These are phyloP conservation scores for Medicago ruthenica DNA, from an alignment of 306 rosid species.

Conservation along the genomic window DNA sequence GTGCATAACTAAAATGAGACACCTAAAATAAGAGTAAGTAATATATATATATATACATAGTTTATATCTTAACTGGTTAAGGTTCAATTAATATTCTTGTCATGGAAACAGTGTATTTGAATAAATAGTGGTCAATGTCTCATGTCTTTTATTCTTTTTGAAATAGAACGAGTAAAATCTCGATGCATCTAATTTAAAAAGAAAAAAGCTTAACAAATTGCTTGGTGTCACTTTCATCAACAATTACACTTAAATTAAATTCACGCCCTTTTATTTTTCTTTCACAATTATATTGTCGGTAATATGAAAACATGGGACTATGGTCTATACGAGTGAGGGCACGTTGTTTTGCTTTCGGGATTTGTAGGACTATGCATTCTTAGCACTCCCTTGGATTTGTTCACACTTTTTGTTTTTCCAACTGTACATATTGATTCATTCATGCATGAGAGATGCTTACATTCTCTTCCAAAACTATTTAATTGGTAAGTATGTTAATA, in stretches of 20 bases:
- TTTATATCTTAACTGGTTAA: no score
- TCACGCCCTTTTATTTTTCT: not conserved
- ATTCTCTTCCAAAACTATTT: no score
- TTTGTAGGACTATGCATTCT: constrained; percentile 36
- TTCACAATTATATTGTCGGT: constrained; percentile 42
- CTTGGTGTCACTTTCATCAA: constrained; percentile 31
- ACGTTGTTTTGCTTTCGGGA: constrained; percentile 34
- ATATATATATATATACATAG: no score
- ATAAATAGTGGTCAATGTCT: constrained; percentile 22
- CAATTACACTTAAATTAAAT: constrained; percentile 23
- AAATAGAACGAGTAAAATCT: constrained; percentile 30
- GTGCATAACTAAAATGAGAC: no score
- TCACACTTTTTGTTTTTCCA: no score
- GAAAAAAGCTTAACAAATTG: constrained; percentile 9
- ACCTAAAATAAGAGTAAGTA: no score
- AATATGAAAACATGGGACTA: constrained; percentile 37
- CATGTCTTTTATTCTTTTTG: not conserved
- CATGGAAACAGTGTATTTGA: constrained; percentile 1
- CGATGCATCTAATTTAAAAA: constrained; percentile 35
- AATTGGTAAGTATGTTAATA: no score
- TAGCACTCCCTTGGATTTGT: constrained; percentile 35
- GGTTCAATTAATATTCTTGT: not conserved
- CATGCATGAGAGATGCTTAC: no score
- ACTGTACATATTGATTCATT: no score
- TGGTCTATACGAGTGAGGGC: constrained; percentile 23